A percentile compares a stretch with the other conserved stretches of the same genome.
phyloP scores from a whole-genome alignment of 441 rosid species.

The Macaranga tanarius region DNA sequence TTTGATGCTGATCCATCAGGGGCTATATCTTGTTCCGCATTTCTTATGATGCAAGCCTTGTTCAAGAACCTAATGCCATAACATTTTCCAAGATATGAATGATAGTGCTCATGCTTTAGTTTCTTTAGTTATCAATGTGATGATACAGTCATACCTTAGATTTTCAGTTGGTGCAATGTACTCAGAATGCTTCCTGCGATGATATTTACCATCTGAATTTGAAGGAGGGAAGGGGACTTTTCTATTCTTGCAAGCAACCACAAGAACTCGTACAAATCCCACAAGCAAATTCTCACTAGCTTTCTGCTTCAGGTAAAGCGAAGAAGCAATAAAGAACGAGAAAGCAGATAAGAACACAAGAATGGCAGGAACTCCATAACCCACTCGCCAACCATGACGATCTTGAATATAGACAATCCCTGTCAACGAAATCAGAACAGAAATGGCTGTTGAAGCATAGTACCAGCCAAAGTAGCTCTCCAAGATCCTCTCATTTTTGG shows the following conservation, averaged over 20 bases:
- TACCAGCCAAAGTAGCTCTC: slow-evolving; percentile 93
- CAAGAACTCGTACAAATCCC: slow-evolving; percentile 67
- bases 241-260: slow-evolving; percentile 64
- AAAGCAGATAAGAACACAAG: slow-evolving; percentile 59
- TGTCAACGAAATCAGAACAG: slow-evolving; percentile 67
- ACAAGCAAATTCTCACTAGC: slow-evolving; percentile 60
- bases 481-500: slow-evolving; percentile 60
- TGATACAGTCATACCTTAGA: slow-evolving; percentile 44
- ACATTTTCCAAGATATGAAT: background rate
- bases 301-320: slow-evolving; percentile 56
- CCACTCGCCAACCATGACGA: slow-evolving; percentile 73
- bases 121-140: background rate
- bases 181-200: slow-evolving; percentile 44
- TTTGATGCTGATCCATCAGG: slow-evolving; percentile 52
- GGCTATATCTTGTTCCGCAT: slow-evolving; percentile 57
- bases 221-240: slow-evolving; percentile 47
- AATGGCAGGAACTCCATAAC: slow-evolving; percentile 78
- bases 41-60: slow-evolving; percentile 76
- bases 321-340: slow-evolving; percentile 67
- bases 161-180: slow-evolving; percentile 48
- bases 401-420: slow-evolving; percentile 84
- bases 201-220: slow-evolving; percentile 41
- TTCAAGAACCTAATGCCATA: slow-evolving; percentile 58
- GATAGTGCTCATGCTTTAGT: background rate
- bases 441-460: slow-evolving; percentile 66